phyloP scores from a whole-genome alignment of 2,329 filamentous ascomycete species.

The Cadophora sp. region DNA sequence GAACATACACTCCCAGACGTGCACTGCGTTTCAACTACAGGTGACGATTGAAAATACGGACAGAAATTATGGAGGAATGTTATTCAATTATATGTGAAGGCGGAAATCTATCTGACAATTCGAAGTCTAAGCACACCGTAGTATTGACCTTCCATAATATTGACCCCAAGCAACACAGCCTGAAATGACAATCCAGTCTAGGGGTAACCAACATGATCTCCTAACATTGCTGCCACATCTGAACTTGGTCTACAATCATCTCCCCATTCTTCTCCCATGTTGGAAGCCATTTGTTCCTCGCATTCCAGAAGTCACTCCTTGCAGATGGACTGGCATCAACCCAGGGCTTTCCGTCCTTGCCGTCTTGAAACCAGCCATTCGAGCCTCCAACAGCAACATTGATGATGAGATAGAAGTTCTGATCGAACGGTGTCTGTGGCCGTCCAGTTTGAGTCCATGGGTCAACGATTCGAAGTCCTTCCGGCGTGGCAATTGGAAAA shows the following conservation, averaged over 20 bases:
- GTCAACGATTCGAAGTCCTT: slow-evolving; percentile 24
- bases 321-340: slow-evolving; percentile 71
- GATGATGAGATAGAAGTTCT: slow-evolving; percentile 30
- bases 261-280: slow-evolving; percentile 69
- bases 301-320: slow-evolving; percentile 78
- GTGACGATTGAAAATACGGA: no score
- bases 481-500: slow-evolving; percentile 17
- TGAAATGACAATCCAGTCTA: no score
- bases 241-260: slow-evolving; percentile 72
- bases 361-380: slow-evolving; percentile 53
- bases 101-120: no score
- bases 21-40: no score
- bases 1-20: no score
- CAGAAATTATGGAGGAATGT: no score
- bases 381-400: slow-evolving; percentile 30
- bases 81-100: no score
- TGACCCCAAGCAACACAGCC: no score
- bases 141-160: no score
- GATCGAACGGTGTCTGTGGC: slow-evolving; percentile 27
- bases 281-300: slow-evolving; percentile 67
- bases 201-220: no score
- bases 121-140: no score
- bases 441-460: slow-evolving; percentile 28
- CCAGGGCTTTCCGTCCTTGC: slow-evolving; percentile 77
- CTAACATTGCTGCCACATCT: slow-evolving; percentile 71